phyloP scores from a whole-genome alignment of 2,329 filamentous ascomycete genomes.

The Aspergillus fijiensis region DNA sequence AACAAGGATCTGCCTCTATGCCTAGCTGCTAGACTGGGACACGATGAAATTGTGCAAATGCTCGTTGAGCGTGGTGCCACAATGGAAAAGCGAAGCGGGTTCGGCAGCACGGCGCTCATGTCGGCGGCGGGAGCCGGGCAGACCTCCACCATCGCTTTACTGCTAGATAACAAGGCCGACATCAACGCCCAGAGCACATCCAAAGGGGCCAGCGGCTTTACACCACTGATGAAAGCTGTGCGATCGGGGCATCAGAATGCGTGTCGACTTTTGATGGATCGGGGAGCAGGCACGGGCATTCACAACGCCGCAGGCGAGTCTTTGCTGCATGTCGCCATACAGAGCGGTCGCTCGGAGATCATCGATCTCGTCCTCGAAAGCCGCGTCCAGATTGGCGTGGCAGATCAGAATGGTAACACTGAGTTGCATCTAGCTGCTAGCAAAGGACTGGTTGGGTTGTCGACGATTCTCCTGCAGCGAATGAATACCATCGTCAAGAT shows the following conservation, averaged over 20 bases:
- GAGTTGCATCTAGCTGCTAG: background rate
- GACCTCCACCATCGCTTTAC: background rate
- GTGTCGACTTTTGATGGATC: no score
- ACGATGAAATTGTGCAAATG: no score
- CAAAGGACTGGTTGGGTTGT: background rate
- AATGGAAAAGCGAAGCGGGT: background rate
- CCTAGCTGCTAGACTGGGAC: no score
- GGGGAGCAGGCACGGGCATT: no score
- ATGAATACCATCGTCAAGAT: background rate
- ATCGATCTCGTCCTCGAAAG: background rate
- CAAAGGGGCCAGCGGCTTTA: no score
- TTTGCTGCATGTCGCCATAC: background rate
- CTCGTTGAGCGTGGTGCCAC: background rate
- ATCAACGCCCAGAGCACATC: background rate
- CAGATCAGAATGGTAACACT: background rate
- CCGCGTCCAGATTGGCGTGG: background rate
- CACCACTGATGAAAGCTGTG: no score
- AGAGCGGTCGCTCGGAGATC: background rate
- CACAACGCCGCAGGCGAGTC: no score
- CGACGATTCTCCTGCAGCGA: background rate
- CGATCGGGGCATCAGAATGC: no score
- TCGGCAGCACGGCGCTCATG: background rate
- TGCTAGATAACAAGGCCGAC: background rate
- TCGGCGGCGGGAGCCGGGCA: background rate
- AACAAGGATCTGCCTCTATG: no score